Conservation (phyloP, 306 rosid genomes). For the Casuarina glauca region DNA sequence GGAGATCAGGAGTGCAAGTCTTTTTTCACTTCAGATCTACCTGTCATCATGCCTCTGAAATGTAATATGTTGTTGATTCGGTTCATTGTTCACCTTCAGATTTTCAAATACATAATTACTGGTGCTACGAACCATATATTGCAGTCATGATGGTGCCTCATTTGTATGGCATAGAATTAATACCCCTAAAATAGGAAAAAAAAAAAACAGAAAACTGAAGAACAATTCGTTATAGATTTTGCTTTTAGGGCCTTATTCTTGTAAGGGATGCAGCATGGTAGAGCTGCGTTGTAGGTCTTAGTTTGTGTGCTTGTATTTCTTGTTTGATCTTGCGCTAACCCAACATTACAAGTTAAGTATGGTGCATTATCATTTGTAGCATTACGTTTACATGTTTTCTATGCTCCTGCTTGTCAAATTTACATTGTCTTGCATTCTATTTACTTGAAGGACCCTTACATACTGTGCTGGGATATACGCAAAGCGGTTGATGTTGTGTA, state of each 20-base stretch:
- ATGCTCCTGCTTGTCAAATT: slow-evolving; percentile 9
- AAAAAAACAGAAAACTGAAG: no score
- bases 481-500: slow-evolving; percentile 87
- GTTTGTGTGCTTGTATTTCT: not conserved
- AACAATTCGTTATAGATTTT: not conserved
- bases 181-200: not conserved
- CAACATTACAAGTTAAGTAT: not conserved
- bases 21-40: not conserved
- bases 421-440: slow-evolving; percentile 26
- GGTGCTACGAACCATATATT: not conserved
- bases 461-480: slow-evolving; percentile 97
- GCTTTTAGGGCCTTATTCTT: not conserved
- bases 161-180: not conserved
- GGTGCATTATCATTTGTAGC: slow-evolving; percentile 1
- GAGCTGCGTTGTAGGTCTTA: no score
- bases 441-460: slow-evolving; percentile 85
- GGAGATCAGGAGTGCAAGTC: not conserved
- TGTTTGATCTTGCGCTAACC: not conserved
- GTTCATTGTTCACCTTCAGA: not conserved
- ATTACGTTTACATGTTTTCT: slow-evolving; percentile 12
- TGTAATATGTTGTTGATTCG: not conserved
- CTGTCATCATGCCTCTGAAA: not conserved
- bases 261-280: not conserved
- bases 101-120: not conserved
- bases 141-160: not conserved